Evolutionary conservation across 805 yeast species (phyloP), one percentile per base, ranked within the genome.

Genomic region (Clavispora vitiphila): DNA sequence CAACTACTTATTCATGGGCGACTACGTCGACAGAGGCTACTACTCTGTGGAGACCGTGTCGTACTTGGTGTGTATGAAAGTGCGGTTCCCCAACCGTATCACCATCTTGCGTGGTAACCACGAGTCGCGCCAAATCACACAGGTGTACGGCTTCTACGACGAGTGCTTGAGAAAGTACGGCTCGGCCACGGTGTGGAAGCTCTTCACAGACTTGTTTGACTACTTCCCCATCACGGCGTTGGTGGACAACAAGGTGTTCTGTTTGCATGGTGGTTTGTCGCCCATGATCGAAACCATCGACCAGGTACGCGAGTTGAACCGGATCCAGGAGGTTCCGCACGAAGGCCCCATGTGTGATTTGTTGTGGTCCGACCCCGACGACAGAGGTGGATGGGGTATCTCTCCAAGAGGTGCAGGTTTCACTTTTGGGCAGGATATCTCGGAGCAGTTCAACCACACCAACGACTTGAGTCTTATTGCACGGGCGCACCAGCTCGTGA

Each of bases 381-480:
- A 90, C 65, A 76, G 96, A 61, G 96, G 96, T 54, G 96, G 96
- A 56, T 90, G 97, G 97, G 96, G 96, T 49, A 86, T 90, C 52
- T 83, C 93, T 59, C 96, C 96, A 65, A 81, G 97, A 78, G 96
- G 96, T 73, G 97, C 97, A 48, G 97, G 97, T 64, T 90, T 86
- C 82, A 87, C 96, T 58, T 90, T 90, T 78, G 97, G 97, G 55
- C 95, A 84, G 69, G 96, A 90, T 71, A 87, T 89, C 56, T 79
- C 90, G 52, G 95, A 86, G 61, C 95, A 88, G 60, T 90, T 90
- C 67, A 90, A 90, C 61, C 96, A 89, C 66, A 83, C 89, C 15
- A 90, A 90, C 62, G 89, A 84, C 50, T 71, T 90, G 50, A 75
- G 85, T 39, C 70, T 90, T 48, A 84, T 90, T 49, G 96, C 97